Conservation (phyloP, 169 alveolate genomes). For the Babesia bigemina region DNA sequence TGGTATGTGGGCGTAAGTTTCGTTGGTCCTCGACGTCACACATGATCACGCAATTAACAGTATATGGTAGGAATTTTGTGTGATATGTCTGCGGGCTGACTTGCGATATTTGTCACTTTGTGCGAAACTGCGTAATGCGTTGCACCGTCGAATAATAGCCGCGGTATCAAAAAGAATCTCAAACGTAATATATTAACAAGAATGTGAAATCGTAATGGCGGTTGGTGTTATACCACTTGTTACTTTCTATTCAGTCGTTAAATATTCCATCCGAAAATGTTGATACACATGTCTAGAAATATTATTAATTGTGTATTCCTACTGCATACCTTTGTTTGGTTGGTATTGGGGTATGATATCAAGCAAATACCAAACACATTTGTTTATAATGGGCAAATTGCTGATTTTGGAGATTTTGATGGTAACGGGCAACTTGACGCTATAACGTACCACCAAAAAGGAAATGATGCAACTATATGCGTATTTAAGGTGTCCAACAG, state of each 20-base stretch:
- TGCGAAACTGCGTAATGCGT: too few relatives aligned
- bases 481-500: slow-evolving; percentile 1
- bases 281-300: not conserved
- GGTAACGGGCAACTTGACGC: slow-evolving; percentile 42
- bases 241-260: too few relatives aligned
- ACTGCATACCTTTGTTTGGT: not conserved
- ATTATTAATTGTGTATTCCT: not conserved
- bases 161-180: too few relatives aligned
- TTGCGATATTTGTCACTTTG: too few relatives aligned
- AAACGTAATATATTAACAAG: too few relatives aligned
- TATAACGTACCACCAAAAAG: slow-evolving; percentile 19
- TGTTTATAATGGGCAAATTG: slow-evolving; percentile 26
- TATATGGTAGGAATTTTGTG: too few relatives aligned
- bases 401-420: slow-evolving; percentile 67
- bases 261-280: not conserved
- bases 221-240: too few relatives aligned
- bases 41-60: not conserved
- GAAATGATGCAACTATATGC: slow-evolving; percentile 4
- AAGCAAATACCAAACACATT: slow-evolving; percentile 16
- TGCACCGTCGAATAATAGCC: too few relatives aligned
- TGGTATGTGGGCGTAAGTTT: too few relatives aligned
- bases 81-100: too few relatives aligned
- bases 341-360: slow-evolving; percentile 15
- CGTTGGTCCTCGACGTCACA: not conserved
- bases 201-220: too few relatives aligned